Conservation (phyloP, 495 filamentous ascomycete genomes). For the Echria macrotheca region DNA sequence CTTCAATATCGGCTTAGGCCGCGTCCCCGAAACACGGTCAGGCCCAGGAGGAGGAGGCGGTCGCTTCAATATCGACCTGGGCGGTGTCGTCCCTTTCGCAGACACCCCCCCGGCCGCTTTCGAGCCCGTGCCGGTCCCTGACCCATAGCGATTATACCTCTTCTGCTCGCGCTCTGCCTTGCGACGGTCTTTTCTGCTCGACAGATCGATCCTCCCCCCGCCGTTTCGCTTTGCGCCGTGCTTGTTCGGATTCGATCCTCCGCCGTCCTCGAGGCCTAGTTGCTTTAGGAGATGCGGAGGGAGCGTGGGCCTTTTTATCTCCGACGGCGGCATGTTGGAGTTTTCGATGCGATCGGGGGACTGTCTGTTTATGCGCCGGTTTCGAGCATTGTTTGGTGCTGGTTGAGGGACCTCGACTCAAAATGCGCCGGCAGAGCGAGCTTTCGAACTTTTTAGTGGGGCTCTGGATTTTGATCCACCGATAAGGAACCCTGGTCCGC, state of each 20-base stretch:
- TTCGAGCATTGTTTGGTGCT: too few species aligned
- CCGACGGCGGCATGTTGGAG: neutral
- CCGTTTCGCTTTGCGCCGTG: neutral
- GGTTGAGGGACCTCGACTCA: too few species aligned
- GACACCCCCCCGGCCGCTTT: slow-evolving; percentile 8
- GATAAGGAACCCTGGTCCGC: too few species aligned
- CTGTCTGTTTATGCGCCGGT: too few species aligned
- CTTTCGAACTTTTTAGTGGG: slow-evolving; percentile 11
- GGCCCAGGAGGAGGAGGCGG: slow-evolving; percentile 4
- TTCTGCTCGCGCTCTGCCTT: slow-evolving; percentile 44
- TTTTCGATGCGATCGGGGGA: neutral
- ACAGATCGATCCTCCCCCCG: slow-evolving; percentile 10
- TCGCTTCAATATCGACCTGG: too few species aligned
- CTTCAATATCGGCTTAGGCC: slow-evolving; percentile 18
- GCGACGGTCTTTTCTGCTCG: slow-evolving; percentile 46
- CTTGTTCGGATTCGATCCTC: too few species aligned
- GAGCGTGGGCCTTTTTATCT: neutral
- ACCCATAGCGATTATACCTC: slow-evolving; percentile 2
- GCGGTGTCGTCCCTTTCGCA: too few species aligned
- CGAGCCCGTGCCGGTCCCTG: neutral
- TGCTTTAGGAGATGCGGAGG: slow-evolving; percentile 2
- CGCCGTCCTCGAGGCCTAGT: neutral
- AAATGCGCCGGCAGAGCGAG: too few species aligned
- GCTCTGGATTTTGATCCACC: too few species aligned
- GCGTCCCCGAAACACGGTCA: neutral